Evolutionary conservation across 2,329 filamentous ascomycete species (phyloP), one percentile per base, ranked within the genome.

Genomic region (Aspergillus fijiensis): DNA sequence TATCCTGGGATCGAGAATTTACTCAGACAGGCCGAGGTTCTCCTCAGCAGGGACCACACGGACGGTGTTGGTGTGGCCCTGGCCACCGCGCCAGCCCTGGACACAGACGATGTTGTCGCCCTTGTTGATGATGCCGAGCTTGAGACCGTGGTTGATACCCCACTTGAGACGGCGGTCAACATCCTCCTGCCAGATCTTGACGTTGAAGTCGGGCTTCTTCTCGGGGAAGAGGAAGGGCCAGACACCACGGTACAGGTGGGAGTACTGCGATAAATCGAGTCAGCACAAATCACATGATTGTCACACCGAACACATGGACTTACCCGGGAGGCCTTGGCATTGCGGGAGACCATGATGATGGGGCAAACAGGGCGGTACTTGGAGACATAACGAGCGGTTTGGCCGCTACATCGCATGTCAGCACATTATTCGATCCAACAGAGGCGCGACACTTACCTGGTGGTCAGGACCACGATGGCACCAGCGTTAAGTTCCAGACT

Each of bases 301-400:
- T 16, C 27, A 35, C 7, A 53, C 21, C 16, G 27, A 7, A 29
- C 9, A 25, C 47, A 4, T n/a, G n/a, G 21, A 75, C 81, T 77
- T 78, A 84, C 82, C 68, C 95, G 86, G 62, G 92, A 90, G 55
- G 95, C 91, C 67, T 85, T 87, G 52, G 87, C 81, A 77, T 90
- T 96, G 72, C 95, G 89, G 66, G 94, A 96, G 66, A 99, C 91
- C 94, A 98, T 98, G 84, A 99, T 94, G 82, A 99, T 97, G 70
- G 95, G 95, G 87, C 94, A 98, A 66, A 98, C 93, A 55, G 95
- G 95, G 74, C 95, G 91, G 84, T 97, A 99, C 84, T 99, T 99
- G 83, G 94, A 96, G 68, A 98, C 85, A 64, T 98, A 88, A 72
- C 95, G 92, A 62, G 95, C 95, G 67, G 94, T 97, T 74, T 91